Percentiles rank a stretch among this genome's conserved stretches.
phyloP scores from a whole-genome alignment of 2,329 filamentous ascomycete genomes.

The Xylariaceae sp. region DNA sequence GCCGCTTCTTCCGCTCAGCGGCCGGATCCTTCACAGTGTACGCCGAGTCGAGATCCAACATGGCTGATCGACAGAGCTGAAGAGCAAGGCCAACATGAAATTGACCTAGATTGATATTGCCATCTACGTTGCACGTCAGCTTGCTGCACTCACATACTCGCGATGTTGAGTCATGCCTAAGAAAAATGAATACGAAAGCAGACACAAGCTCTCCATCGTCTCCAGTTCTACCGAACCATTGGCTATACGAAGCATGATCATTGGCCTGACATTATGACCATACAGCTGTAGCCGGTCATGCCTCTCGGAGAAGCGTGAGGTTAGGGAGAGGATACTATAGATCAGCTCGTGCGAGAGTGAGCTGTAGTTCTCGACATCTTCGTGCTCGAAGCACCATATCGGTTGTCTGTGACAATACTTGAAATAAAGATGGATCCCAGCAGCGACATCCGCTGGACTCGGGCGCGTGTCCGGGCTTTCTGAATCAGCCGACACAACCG shows the following conservation, averaged over 20 bases:
- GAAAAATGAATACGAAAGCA: conserved; percentile 20
- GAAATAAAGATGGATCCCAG: conserved; percentile 18
- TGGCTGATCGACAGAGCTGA: conserved; percentile 18
- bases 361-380: conserved; percentile 17
- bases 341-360: conserved; percentile 18
- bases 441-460: conserved; percentile 13
- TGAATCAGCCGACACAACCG: conserved; percentile 8
- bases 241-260: conserved; percentile 21
- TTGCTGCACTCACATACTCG: not conserved
- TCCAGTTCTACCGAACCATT: conserved; percentile 18
- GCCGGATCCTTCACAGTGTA: conserved; percentile 12
- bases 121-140: conserved; percentile 15
- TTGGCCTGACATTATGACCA: conserved; percentile 18
- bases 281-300: conserved; percentile 17
- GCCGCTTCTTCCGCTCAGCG: conserved; percentile 16
- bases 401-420: conserved; percentile 21
- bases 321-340: conserved; percentile 18
- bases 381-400: conserved; percentile 20
- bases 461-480: conserved; percentile 16
- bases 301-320: conserved; percentile 17
- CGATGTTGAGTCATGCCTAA: conserved; percentile 8
- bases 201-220: conserved; percentile 19
- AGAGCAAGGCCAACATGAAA: conserved; percentile 20
- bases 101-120: conserved; percentile 20
- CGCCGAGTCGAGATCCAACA: conserved; percentile 19